Evolutionary conservation across 345 rosid species (phyloP).

Genomic region (Boechera retrofracta): DNA sequence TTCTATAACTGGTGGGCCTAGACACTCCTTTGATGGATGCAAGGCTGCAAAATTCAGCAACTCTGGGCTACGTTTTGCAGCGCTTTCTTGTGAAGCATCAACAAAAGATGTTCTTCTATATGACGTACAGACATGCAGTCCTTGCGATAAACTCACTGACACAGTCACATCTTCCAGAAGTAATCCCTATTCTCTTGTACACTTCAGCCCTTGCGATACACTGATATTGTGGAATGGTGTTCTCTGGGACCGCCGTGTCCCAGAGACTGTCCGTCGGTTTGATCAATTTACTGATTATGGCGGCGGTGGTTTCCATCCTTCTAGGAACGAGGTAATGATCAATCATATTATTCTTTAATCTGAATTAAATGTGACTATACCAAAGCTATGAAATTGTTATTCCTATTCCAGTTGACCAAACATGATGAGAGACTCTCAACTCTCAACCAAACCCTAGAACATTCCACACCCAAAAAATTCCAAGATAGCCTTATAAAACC

Average conservation of each 20-base stretch:
- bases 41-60: slow-evolving; percentile 93
- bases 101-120: slow-evolving; percentile 81
- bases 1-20: slow-evolving; percentile 66
- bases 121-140: slow-evolving; percentile 74
- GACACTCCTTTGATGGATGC: slow-evolving; percentile 78
- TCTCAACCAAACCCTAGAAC: background rate
- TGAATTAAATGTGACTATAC: background rate
- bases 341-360: slow-evolving; percentile 14
- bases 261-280: slow-evolving; percentile 67
- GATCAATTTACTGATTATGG: slow-evolving; percentile 96
- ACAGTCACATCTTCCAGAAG: slow-evolving; percentile 71
- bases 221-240: slow-evolving; percentile 94
- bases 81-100: slow-evolving; percentile 61
- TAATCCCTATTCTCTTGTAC: slow-evolving; percentile 73
- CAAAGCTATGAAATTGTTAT: slow-evolving; percentile 8
- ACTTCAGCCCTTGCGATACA: slow-evolving; percentile 84
- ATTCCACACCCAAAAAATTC: background rate
- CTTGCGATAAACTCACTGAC: slow-evolving; percentile 60
- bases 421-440: background rate
- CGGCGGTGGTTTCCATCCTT: slow-evolving; percentile 98
- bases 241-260: slow-evolving; percentile 78
- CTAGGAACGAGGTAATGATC: slow-evolving; percentile 91
- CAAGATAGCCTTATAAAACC: background rate
- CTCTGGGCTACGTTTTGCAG: slow-evolving; percentile 76
- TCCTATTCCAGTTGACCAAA: background rate